phyloP scores from a whole-genome alignment of 2,329 filamentous ascomycete species.

The Pestalotiopsis sp. region DNA sequence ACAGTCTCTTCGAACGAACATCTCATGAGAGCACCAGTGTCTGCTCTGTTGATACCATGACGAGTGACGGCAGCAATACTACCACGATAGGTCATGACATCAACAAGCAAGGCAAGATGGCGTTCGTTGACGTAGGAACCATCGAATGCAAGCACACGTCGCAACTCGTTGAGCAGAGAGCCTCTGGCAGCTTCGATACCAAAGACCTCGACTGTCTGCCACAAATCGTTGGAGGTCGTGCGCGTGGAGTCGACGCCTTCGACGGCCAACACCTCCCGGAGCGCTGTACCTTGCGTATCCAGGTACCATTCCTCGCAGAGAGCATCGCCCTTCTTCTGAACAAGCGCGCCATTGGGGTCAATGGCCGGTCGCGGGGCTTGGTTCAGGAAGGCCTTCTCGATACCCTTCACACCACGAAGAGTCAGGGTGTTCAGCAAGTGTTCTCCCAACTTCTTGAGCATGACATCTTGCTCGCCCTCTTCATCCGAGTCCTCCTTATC shows the following conservation, averaged over 20 bases:
- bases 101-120: slow-evolving; percentile 90
- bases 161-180: slow-evolving; percentile 85
- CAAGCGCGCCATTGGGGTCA: slow-evolving; percentile 70
- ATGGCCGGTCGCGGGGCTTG: slow-evolving; percentile 72
- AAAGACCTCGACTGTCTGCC: slow-evolving; percentile 91
- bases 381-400: slow-evolving; percentile 93
- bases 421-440: slow-evolving; percentile 91
- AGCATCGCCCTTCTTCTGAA: slow-evolving; percentile 73
- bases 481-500: slow-evolving; percentile 75
- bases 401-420: slow-evolving; percentile 84
- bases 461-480: slow-evolving; percentile 81
- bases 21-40: slow-evolving; percentile 97
- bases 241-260: slow-evolving; percentile 84
- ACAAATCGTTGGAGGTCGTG: slow-evolving; percentile 94
- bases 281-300: slow-evolving; percentile 88
- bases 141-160: slow-evolving; percentile 92
- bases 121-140: slow-evolving; percentile 99
- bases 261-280: slow-evolving; percentile 82
- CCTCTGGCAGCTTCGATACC: slow-evolving; percentile 94
- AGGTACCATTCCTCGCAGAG: slow-evolving; percentile 92
- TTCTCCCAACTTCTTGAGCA: slow-evolving; percentile 88
- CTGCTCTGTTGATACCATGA: slow-evolving; percentile 97
- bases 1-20: slow-evolving; percentile 99
- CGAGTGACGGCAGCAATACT: slow-evolving; percentile 94
- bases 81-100: slow-evolving; percentile 97